phyloP scores from a whole-genome alignment of 2,329 filamentous ascomycete species.

The Aspergillus melleus region DNA sequence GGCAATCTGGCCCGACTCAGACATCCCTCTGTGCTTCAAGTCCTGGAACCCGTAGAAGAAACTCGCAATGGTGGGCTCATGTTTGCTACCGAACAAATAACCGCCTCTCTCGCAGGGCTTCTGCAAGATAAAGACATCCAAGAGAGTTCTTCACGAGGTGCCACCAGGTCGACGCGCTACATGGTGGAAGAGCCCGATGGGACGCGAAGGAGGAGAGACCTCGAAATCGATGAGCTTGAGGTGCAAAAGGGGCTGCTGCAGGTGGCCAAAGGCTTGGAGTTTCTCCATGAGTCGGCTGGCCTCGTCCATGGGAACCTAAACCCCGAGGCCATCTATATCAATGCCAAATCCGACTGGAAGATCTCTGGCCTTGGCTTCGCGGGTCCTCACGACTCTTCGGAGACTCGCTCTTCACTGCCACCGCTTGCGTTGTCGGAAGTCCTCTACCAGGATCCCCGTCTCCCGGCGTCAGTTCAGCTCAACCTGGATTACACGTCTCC shows the following conservation, averaged over 20 bases:
- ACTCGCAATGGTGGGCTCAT: constrained; percentile 87
- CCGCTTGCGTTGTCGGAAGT: constrained; percentile 81
- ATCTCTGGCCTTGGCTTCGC: constrained; percentile 92
- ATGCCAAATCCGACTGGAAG: constrained; percentile 98
- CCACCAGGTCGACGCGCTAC: constrained; percentile 73
- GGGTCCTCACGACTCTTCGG: constrained; percentile 74
- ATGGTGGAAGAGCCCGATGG: constrained; percentile 79
- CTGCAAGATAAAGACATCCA: constrained; percentile 87
- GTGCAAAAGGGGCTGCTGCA: constrained; percentile 96
- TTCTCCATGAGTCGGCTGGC: constrained; percentile 90
- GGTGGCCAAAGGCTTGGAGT: constrained; percentile 90
- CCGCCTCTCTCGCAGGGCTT: constrained; percentile 79
- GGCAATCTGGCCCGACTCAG: constrained; percentile 82
- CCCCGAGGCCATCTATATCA: constrained; percentile 89
- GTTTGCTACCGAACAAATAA: constrained; percentile 92
- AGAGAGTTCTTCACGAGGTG: constrained; percentile 67
- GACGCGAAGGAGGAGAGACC: constrained; percentile 69
- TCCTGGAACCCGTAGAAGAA: constrained; percentile 94
- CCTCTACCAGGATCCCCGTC: constrained; percentile 78
- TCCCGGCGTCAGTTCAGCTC: constrained; percentile 81
- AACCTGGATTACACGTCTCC: constrained; percentile 92
- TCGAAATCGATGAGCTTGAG: constrained; percentile 95
- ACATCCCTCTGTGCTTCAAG: constrained; percentile 87
- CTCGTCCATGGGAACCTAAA: constrained; percentile 93
- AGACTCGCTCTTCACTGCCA: constrained; percentile 71